These are phyloP conservation scores for Russula abietina DNA, from an alignment of 768 basidiomycete genomes.

Conservation along the genomic window DNA sequence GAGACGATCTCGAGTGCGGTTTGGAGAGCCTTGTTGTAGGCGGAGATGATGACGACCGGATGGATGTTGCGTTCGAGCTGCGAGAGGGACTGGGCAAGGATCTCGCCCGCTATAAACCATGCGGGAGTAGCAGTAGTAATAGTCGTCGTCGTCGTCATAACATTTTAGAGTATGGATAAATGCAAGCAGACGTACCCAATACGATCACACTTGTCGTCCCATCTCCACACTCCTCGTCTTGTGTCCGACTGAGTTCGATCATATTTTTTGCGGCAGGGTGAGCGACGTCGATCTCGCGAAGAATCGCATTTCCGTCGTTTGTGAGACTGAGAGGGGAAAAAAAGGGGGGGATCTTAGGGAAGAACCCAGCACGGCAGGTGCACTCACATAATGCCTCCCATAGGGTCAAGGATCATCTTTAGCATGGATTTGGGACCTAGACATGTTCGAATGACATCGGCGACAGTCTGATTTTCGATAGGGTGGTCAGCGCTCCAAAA, in stretches of 20 bases:
- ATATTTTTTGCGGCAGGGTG: constrained; percentile 99
- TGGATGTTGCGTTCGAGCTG: constrained; percentile 96
- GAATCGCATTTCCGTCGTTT: constrained; percentile 98
- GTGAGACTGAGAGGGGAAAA: constrained; percentile 55
- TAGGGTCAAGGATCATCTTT: constrained; percentile 99
- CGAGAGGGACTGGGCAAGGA: constrained; percentile 88
- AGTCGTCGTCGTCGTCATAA: not conserved
- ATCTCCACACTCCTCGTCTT: constrained; percentile 98
- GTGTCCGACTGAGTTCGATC: constrained; percentile 96
- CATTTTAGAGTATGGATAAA: not conserved
- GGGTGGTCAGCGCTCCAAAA: constrained; percentile 6
- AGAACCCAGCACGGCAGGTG: not conserved
- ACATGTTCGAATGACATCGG: constrained; percentile 97
- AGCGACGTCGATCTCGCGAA: constrained; percentile 97
- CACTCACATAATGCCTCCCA: constrained; percentile 94
- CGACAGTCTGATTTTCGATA: constrained; percentile 63
- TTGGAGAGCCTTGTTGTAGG: constrained; percentile 93
- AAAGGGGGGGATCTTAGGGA: not conserved
- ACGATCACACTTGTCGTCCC: constrained; percentile 99
- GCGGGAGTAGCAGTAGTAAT: not conserved
- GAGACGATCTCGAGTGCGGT: constrained; percentile 87
- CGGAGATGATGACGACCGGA: constrained; percentile 97
- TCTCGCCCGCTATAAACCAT: constrained; percentile 72
- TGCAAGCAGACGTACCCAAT: constrained; percentile 50
- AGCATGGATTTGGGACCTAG: constrained; percentile 97